Base-by-base conservation (phyloP, 108 stramenopile genomes). In the Fragilaria crotonensis region DNA sequence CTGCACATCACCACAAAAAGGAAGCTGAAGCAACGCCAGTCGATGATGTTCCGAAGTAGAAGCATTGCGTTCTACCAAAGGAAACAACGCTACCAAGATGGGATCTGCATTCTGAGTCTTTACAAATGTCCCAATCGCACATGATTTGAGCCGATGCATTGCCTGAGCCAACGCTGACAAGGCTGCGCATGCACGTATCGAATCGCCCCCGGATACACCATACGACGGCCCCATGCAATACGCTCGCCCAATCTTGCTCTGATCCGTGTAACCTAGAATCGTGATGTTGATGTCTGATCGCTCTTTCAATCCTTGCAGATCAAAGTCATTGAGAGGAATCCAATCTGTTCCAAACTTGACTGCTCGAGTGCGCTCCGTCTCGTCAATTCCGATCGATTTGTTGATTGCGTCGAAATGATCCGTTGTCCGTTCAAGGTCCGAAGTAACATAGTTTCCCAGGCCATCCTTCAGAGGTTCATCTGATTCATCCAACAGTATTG, bases 1-100 rank as follows among this genome's bases (percentile, higher is more conserved):
- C 26, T 70, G 64, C 25, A 89, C 63, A 57, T 94, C 93, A 44
- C 81, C 81, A 2, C 67, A 72, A 67, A 83, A 94, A 17, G 93
- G 93, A 25, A 90, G 63, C 41, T 89, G 83, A 44, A 90, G 49
- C 28, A 90, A 79, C 20, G 75, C 48, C 18, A 90, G 55, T 36
- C 69, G 75, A n/a, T 18, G 75, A n/a, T n/a, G n/a, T n/a, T n/a
- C n/a, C n/a, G n/a, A n/a, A 0, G n/a, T 45, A 19, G 56, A 21
- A n/a, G 5, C 21, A 23, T 33, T 25, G 23, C 47, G 22, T 36
- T 71, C 58, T 2, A 36, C 4, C 46, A 74, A 60, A 20, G 93
- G 93, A 41, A 90, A 65, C 21, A 94, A 46, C 23, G 76, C 81
- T 3, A 79, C 89, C 54, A 94, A 51, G 29, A 65, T 55, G 7